Conservation (phyloP, 177 flowering plant genomes). For the Vitis hybrid region DNA sequence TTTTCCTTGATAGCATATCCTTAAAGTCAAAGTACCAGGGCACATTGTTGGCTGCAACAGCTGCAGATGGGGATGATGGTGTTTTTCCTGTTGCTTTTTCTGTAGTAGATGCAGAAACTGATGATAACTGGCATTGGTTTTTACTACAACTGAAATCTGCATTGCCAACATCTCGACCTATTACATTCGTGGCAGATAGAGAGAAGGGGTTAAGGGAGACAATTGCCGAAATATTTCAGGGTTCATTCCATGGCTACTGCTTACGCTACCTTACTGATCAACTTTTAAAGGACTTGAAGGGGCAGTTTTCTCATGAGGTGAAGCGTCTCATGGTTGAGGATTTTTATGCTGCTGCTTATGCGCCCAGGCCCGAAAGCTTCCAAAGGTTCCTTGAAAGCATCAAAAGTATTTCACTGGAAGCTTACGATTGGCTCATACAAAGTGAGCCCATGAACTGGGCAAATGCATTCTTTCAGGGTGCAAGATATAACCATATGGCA, state of each 20-base stretch:
- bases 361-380: slow-evolving; percentile 36
- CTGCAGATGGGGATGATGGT: slow-evolving; percentile 44
- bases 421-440: slow-evolving; percentile 49
- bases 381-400: slow-evolving; percentile 41
- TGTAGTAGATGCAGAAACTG: slow-evolving; percentile 37
- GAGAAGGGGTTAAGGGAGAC: slow-evolving; percentile 35
- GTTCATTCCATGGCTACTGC: slow-evolving; percentile 39
- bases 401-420: slow-evolving; percentile 46
- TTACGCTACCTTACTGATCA: slow-evolving; percentile 33
- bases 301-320: slow-evolving; percentile 43
- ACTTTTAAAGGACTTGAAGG: slow-evolving; percentile 33
- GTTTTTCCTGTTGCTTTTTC: slow-evolving; percentile 50
- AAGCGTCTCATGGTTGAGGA: slow-evolving; percentile 41
- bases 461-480: slow-evolving; percentile 49
- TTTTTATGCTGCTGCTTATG: slow-evolving; percentile 42
- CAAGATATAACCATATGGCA: slow-evolving; percentile 50
- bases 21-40: slow-evolving; percentile 43
- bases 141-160: slow-evolving; percentile 32
- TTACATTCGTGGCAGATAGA: slow-evolving; percentile 44
- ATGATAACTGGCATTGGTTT: slow-evolving; percentile 49
- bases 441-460: slow-evolving; percentile 61
- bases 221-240: slow-evolving; percentile 27
- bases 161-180: slow-evolving; percentile 21
- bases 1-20: slow-evolving; percentile 41
- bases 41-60: slow-evolving; percentile 38